Evolutionary conservation across 164 flowering plant species (phyloP).

Genomic region (Chimonanthus praecox): DNA sequence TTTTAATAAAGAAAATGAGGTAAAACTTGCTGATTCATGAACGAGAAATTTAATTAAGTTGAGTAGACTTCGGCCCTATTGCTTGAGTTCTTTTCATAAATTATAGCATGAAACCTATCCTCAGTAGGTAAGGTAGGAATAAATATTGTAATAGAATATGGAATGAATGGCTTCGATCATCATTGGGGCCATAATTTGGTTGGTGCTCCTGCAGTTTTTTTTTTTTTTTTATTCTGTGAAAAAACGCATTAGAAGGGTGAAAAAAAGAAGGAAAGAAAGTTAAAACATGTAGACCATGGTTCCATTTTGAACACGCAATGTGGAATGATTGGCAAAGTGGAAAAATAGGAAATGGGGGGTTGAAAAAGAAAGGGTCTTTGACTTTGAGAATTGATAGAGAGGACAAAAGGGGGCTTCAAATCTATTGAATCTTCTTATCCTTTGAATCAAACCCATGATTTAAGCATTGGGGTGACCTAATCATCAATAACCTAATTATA

Average conservation of each 20-base stretch:
- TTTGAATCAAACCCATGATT: slow-evolving; percentile 13
- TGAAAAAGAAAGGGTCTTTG: slow-evolving; percentile 6
- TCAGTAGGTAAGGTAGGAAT: too few relatives aligned
- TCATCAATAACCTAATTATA: background rate
- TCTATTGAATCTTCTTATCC: slow-evolving; percentile 8
- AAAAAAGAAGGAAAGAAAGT: background rate
- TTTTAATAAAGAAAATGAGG: too few relatives aligned
- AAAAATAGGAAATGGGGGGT: background rate
- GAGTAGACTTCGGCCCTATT: too few relatives aligned
- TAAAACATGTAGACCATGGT: background rate
- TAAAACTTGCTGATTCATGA: too few relatives aligned
- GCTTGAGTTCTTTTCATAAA: too few relatives aligned
- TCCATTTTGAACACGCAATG: slow-evolving; percentile 16
- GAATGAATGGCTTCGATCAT: too few relatives aligned
- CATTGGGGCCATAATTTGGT: too few relatives aligned
- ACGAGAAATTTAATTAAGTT: too few relatives aligned
- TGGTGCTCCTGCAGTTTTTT: background rate
- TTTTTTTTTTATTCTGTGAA: too few relatives aligned
- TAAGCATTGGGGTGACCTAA: slow-evolving; percentile 7
- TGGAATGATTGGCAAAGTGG: slow-evolving; percentile 13
- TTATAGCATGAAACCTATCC: too few relatives aligned
- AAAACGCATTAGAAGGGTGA: too few relatives aligned
- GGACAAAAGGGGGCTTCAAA: background rate
- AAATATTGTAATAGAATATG: too few relatives aligned
- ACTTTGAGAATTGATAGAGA: slow-evolving; percentile 5